These are phyloP conservation scores for Aureobasidium uvarum DNA, from an alignment of 2,329 filamentous ascomycete species.

Conservation along the genomic window DNA sequence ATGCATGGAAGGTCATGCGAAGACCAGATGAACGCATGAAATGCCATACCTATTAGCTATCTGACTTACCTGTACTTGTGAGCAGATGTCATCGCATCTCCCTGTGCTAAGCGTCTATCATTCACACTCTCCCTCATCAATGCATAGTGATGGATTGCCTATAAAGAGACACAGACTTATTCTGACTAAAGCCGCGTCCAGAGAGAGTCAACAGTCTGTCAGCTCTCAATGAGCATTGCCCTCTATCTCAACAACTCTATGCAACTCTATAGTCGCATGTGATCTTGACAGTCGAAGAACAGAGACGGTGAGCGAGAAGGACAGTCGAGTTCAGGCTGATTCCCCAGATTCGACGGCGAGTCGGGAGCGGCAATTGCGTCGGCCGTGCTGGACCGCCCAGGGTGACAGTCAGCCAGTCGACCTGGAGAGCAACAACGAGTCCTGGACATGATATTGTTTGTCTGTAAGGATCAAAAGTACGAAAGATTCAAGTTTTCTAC, in stretches of 20 bases:
- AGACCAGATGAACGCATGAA: not conserved
- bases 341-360: conserved; percentile 1
- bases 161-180: too few species aligned
- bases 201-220: too few species aligned
- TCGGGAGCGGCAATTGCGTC: conserved; percentile 5
- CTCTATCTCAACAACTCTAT: too few species aligned
- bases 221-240: too few species aligned
- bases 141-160: too few species aligned
- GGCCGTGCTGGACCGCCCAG: not conserved
- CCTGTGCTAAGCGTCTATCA: too few species aligned
- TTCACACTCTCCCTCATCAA: too few species aligned
- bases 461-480: not conserved
- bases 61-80: not conserved
- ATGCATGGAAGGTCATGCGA: not conserved
- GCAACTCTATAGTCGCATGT: too few species aligned
- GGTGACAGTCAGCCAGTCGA: conserved; percentile 22
- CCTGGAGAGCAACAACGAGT: not conserved
- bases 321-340: conserved; percentile 1
- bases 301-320: not conserved
- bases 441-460: not conserved
- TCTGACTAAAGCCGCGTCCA: too few species aligned
- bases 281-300: not conserved
- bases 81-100: too few species aligned
- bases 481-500: too few species aligned
- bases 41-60: not conserved